A percentile compares a stretch with the other conserved stretches of the same genome.
Conservation (phyloP, 257 asterid species). For the Buddleja alternifolia region DNA sequence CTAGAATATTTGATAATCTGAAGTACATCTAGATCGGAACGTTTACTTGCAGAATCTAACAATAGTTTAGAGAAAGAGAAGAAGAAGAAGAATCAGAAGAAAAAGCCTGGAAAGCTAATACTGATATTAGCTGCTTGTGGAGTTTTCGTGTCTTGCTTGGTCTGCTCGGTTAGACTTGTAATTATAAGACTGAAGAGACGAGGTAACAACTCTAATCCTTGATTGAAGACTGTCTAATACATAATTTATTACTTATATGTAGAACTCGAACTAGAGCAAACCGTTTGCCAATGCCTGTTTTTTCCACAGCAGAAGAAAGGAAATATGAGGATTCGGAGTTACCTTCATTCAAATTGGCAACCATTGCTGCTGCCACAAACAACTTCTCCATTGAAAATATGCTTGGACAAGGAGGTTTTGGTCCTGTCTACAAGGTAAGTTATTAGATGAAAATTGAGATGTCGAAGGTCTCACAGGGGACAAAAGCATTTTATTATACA, state of each 20-base stretch:
- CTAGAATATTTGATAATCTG: no score
- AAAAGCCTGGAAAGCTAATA: constrained; percentile 10
- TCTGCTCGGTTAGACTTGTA: constrained; percentile 9
- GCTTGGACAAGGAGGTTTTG: constrained; percentile 44
- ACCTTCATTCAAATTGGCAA: constrained; percentile 35
- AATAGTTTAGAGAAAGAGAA: neutral
- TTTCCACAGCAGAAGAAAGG: constrained; percentile 14
- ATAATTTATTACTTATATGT: neutral
- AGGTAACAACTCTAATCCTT: constrained; percentile 29
- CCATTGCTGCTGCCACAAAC: constrained; percentile 40
- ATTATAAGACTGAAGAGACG: constrained; percentile 17
- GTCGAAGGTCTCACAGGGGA: neutral
- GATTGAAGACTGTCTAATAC: neutral
- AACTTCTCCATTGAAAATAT: constrained; percentile 41
- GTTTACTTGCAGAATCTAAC: neutral
- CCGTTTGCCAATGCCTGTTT: neutral
- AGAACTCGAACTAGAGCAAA: neutral
- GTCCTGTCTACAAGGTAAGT: constrained; percentile 51
- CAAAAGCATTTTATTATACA: neutral
- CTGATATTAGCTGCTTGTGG: constrained; percentile 26
- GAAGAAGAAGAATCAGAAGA: constrained; percentile 12
- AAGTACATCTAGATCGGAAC: neutral
- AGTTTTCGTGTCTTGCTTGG: constrained; percentile 11
- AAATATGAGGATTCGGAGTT: constrained; percentile 36
- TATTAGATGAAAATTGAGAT: neutral